Base-by-base conservation (phyloP, 1,284 basidiomycete species). In the Rhodotorula sp. region DNA sequence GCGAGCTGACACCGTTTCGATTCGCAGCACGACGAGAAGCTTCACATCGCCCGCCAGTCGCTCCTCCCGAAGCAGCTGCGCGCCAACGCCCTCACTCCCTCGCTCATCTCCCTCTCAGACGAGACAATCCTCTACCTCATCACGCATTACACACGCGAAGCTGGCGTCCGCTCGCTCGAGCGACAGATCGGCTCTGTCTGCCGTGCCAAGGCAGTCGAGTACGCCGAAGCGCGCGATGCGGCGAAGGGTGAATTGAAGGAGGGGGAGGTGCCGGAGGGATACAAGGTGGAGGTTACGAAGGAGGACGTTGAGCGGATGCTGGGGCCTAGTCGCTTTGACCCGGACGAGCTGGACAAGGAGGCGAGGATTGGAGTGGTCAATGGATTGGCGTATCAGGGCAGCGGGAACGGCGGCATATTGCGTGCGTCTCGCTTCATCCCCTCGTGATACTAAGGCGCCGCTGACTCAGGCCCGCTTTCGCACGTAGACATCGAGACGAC, bases 121-220 rank as follows among this genome's bases (percentile, higher is more conserved):
- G 84, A 86, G 4, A 87, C 89, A 1, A 79, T 94, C 47, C 81
- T 88, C 70, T 85, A 86, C 63, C 84, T 94, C 62, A 88, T 89
- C 44, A 89, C 87, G 20, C 82, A 85, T 34, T 94, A 93, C 78
- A 94, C 92, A 1, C 85, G 88, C 16, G 91, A 96, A 80, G 93
- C 94, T 0, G 94, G 94, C 40, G 94, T 97, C n/a, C 86, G 94
- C 40, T 88, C 87, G 37, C 85, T 97, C 18, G 94, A 97, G 78
- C 86, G 94, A 9, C 87, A 91, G 18, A 88, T 97, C 57, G 92
- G 91, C 15, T 86, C 88, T 26, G 86, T 97, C 26, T 90, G 91
- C 46, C 83, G 94, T 28, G 88, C 86, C 72, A 94, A 94, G 77
- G 92, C 91, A 0, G 92, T 94, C 24, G 89, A 96, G 76, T 95